A percentile compares a stretch with the other conserved stretches of the same genome.
phyloP scores from a whole-genome alignment of 2,329 filamentous ascomycete species.

The Helminthosporium solani region DNA sequence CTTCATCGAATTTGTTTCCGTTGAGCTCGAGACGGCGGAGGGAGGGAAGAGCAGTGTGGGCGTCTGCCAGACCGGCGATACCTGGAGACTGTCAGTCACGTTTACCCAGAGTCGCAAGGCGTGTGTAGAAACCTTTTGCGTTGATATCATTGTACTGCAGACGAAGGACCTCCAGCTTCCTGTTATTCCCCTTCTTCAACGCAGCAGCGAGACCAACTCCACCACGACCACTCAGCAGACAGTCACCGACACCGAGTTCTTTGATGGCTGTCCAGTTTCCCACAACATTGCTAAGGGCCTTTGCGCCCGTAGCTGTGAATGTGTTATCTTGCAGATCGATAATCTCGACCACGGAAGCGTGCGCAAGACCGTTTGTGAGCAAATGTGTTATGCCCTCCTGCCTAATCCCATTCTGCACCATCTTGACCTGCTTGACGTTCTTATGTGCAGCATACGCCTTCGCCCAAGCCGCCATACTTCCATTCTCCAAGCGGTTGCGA shows the following conservation, averaged over 20 bases:
- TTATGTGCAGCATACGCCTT: slow-evolving; percentile 79
- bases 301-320: slow-evolving; percentile 79
- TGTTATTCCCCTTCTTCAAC: slow-evolving; percentile 73
- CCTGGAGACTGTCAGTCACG: slow-evolving; percentile 28
- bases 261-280: slow-evolving; percentile 71
- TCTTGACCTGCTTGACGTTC: slow-evolving; percentile 82
- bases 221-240: slow-evolving; percentile 76
- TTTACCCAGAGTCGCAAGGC: not conserved
- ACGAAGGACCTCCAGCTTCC: slow-evolving; percentile 75
- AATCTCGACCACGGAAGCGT: slow-evolving; percentile 68
- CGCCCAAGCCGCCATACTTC: slow-evolving; percentile 94
- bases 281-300: slow-evolving; percentile 73
- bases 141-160: slow-evolving; percentile 96
- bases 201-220: slow-evolving; percentile 71
- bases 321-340: slow-evolving; percentile 98
- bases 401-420: slow-evolving; percentile 97
- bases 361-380: slow-evolving; percentile 73
- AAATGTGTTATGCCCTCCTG: slow-evolving; percentile 87
- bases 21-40: slow-evolving; percentile 90
- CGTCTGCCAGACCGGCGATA: slow-evolving; percentile 68
- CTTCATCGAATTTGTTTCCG: slow-evolving; percentile 90
- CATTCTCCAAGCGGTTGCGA: slow-evolving; percentile 91
- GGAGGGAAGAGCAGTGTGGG: slow-evolving; percentile 69
- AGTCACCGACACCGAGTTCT: slow-evolving; percentile 89
- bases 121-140: slow-evolving; percentile 49